Base-by-base conservation (phyloP, 139 green algal genomes). In the Chlamydomonas schloesseri region DNA sequence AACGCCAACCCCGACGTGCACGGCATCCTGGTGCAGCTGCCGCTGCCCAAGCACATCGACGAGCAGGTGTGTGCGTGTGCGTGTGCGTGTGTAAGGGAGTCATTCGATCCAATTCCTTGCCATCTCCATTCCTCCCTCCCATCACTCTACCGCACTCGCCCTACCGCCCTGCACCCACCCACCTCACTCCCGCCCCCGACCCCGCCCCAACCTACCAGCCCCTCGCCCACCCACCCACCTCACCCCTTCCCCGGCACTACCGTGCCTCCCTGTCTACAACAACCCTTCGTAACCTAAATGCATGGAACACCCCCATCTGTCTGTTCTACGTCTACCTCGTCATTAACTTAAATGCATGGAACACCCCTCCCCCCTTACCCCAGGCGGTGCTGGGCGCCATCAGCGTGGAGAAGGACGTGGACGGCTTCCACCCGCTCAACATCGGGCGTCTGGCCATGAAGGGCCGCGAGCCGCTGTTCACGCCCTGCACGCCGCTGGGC, bases 1-100 rank as follows among this genome's bases (percentile, higher is more conserved):
- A 99, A 98, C 83, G 84, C 73, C 18, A 91, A 99, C 82, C 89
- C 92, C 0, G 65, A 92, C 31, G 94, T 99, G 36, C 97, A 99
- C 91, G 98, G 98, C 76, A 98, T 99, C 58, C 93, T 99, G 46
- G 95, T 99, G 78, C 98, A 99, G 94, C 93, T 99, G 73, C 97
- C 97, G 75, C 91, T 99, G 67, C 98, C 98, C 20, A 92, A 92
- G 46, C 95, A 98, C 93, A 97, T 99, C 11, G 93, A 98, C 84
- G 98, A 98, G 81, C 83, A 97, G 79, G 79, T 72, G 76, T 2
- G 50, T 14, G 71, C 33, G 69, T 53, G 18, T 3, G 26, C 28
- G 17, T 69, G 62, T 69, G 34, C 36, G 69, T 55, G 69, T 13
- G 69, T 3, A 23, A 50, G 42, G 42, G n/a, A n/a, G n/a, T n/a